A percentile compares a stretch with the other conserved stretches of the same genome.
Conservation (phyloP, 306 rosid species). For the Trifolium pratense region DNA sequence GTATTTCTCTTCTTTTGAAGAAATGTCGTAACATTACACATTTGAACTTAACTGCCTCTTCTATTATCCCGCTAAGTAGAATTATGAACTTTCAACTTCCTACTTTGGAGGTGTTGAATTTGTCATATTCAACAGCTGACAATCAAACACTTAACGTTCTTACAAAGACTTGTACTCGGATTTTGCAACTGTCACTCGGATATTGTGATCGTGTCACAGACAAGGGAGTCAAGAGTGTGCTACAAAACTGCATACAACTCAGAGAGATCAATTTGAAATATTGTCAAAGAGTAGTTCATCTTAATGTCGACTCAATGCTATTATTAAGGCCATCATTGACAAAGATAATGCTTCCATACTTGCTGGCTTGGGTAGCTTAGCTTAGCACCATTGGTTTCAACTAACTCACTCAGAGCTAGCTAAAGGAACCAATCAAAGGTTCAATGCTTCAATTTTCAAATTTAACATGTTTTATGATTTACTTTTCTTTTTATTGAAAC, state of each 20-base stretch:
- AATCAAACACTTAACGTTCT: conserved; percentile 56
- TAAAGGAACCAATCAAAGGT: no score
- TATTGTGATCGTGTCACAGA: conserved; percentile 55
- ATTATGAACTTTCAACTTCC: conserved; percentile 48
- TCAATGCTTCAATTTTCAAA: no score
- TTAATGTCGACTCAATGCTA: conserved; percentile 52
- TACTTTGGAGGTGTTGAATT: conserved; percentile 52
- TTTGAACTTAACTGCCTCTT: conserved; percentile 42
- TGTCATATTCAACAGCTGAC: conserved; percentile 43
- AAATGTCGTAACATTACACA: conserved; percentile 58
- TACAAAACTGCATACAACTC: conserved; percentile 55
- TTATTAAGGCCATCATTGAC: conserved; percentile 58
- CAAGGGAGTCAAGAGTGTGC: conserved; percentile 61
- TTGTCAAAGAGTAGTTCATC: conserved; percentile 42
- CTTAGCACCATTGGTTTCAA: no score
- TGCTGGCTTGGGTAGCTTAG: no score
- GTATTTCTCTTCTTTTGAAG: conserved; percentile 48
- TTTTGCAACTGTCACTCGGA: conserved; percentile 48
- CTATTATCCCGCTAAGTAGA: conserved; percentile 17
- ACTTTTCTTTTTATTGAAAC: no score
- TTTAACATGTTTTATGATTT: no score
- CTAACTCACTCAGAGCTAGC: no score
- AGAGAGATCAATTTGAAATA: conserved; percentile 60
- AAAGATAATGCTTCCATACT: no score
- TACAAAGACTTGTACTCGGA: conserved; percentile 54